phyloP scores from a whole-genome alignment of 805 yeast genomes.

The Metschnikowia similis region DNA sequence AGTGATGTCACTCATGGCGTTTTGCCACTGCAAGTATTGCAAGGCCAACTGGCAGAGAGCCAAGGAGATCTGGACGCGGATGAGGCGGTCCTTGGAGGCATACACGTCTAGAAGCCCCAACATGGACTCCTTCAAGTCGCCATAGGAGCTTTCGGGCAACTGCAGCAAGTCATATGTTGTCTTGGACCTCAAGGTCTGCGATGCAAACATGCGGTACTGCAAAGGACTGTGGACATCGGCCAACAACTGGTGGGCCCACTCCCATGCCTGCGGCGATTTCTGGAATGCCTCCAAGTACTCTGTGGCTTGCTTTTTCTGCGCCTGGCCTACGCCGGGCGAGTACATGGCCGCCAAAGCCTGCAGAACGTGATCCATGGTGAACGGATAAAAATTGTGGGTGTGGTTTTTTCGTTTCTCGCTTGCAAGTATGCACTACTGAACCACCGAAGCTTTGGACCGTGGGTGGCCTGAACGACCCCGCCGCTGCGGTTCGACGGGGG shows the following conservation, averaged over 20 bases:
- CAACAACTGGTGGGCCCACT: slow-evolving; percentile 54
- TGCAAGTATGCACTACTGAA: not conserved
- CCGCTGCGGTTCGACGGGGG: too few species aligned
- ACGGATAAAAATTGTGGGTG: not conserved
- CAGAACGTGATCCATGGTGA: not conserved
- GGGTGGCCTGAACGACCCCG: too few species aligned
- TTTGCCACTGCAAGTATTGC: slow-evolving; percentile 69
- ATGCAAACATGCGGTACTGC: slow-evolving; percentile 74
- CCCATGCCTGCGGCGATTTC: slow-evolving; percentile 81
- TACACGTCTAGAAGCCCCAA: slow-evolving; percentile 53
- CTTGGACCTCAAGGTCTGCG: slow-evolving; percentile 86
- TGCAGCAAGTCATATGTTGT: slow-evolving; percentile 80
- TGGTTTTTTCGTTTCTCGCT: not conserved
- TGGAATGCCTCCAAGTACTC: slow-evolving; percentile 74
- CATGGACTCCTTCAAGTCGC: slow-evolving; percentile 64
- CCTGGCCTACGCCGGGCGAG: slow-evolving; percentile 34
- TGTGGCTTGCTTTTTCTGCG: slow-evolving; percentile 48
- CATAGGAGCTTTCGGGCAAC: slow-evolving; percentile 49
- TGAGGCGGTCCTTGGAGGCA: slow-evolving; percentile 40
- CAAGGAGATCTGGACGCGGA: slow-evolving; percentile 79
- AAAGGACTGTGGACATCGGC: slow-evolving; percentile 30
- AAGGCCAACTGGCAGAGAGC: slow-evolving; percentile 79
- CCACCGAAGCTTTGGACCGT: too few species aligned
- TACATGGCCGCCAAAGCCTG: slow-evolving; percentile 41
- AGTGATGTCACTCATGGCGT: slow-evolving; percentile 67